A percentile compares a stretch with the other conserved stretches of the same genome.
Conservation (phyloP, 192 early-diverging fungal genomes). For the Coemansia sp. region DNA sequence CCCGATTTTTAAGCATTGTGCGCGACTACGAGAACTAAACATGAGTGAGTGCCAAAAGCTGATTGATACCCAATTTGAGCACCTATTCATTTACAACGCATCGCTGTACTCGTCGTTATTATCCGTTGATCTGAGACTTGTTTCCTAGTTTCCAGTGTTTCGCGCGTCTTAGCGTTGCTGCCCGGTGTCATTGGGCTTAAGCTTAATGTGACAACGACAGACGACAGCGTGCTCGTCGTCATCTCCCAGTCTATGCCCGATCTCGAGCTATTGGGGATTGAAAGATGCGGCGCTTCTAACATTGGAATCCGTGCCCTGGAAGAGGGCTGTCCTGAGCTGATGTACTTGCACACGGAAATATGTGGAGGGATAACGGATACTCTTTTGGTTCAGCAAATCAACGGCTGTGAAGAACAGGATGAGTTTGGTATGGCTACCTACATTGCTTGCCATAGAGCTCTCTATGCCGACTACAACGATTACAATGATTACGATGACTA, state of each 20-base stretch:
- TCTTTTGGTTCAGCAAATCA: neutral
- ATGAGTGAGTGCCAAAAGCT: slow-evolving; percentile 15
- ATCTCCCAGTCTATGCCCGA: neutral
- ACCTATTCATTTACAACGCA: neutral
- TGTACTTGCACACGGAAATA: neutral
- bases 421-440: neutral
- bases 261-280: neutral
- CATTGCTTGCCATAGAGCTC: neutral
- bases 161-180: neutral
- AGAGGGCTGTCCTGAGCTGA: neutral
- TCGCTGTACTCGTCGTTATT: slow-evolving; percentile 6
- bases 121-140: slow-evolving; percentile 4
- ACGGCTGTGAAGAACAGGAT: neutral
- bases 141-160: neutral
- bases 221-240: neutral
- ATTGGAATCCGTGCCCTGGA: neutral
- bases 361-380: neutral
- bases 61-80: neutral
- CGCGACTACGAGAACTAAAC: neutral
- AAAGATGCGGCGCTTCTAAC: neutral
- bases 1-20: slow-evolving; percentile 7
- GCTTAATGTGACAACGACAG: neutral
- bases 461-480: neutral
- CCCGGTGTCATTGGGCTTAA: neutral
- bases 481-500: neutral